Base-by-base conservation (phyloP, 2,329 filamentous ascomycete species). In the Hypocrella siamensis region DNA sequence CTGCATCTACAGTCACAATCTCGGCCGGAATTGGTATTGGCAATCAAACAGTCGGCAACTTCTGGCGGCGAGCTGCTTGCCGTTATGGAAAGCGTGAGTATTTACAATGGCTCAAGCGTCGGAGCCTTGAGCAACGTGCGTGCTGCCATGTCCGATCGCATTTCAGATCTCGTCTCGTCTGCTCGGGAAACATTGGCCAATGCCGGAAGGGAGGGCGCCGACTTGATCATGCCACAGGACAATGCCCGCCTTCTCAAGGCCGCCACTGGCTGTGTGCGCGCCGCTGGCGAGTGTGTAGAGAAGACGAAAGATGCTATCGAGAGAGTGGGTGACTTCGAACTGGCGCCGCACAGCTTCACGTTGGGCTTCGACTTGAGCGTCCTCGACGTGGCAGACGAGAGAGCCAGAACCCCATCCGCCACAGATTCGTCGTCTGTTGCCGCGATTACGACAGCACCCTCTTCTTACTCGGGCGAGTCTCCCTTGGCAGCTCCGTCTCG, bases 1-100 rank as follows among this genome's bases (percentile, higher is more conserved):
- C 67, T 94, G 34, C 84, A 94, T 53, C 65, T 94, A 37, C 85
- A 94, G 51, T 90, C 86, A n/a, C 79, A 90, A 39, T 90, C 85
- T 6, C 79, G 84, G 7, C 73, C 79, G 1, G 85, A 93, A 50
- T 66, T 96, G 30, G 74, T 85, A 19, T 59, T 76, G 9, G 85
- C 82, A 12, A 88, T 92, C 30, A 78, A 82, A 48, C 78, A 88
- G 49, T 83, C 86, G 7, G 81, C 86, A 8, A 67, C 74, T 6
- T 85, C 86, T 3, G 92, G 86, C 40, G 77, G 78, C 29, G 73
- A 79, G 41, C 65, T 96, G 30, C 63, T 94, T 31, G 67, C 73
- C 12, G 75, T 94, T 9, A 71, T 94, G 9, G 82, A 92, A 46
- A 72, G 79, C 35, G 76, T 96, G 42, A 84, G 79, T 54, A 72